Evolutionary conservation across 108 stramenopile genomes (phyloP).

Genomic region (Nitzschia sp.): DNA sequence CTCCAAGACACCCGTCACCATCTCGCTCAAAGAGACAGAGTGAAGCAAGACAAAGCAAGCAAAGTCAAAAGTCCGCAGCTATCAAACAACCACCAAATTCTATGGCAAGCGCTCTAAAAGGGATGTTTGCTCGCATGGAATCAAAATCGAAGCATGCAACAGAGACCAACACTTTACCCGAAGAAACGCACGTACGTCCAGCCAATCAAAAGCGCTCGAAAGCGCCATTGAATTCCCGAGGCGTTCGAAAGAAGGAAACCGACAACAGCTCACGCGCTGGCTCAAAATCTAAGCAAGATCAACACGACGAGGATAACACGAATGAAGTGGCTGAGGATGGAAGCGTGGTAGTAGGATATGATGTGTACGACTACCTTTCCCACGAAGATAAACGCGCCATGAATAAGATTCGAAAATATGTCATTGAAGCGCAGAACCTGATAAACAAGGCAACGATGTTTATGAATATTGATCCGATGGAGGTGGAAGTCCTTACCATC

Average conservation of each 20-base stretch:
- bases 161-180: not conserved
- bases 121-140: not conserved
- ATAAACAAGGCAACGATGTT: conserved; percentile 7
- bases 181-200: too few species aligned
- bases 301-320: too few species aligned
- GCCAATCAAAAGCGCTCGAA: too few species aligned
- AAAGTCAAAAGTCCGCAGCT: too few species aligned
- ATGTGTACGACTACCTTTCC: not conserved
- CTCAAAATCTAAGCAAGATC: too few species aligned
- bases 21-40: too few species aligned
- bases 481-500: not conserved
- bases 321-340: not conserved
- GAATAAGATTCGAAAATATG: not conserved
- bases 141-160: not conserved
- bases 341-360: not conserved
- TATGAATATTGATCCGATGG: conserved; percentile 5
- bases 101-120: not conserved
- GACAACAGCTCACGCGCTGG: not conserved
- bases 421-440: not conserved
- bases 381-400: not conserved
- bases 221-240: too few species aligned
- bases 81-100: not conserved
- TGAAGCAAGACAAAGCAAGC: too few species aligned
- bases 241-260: not conserved
- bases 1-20: too few species aligned